Percentiles rank a stretch among this genome's conserved stretches.
Conservation (phyloP, 306 rosid genomes). For the Prunus armeniaca region DNA sequence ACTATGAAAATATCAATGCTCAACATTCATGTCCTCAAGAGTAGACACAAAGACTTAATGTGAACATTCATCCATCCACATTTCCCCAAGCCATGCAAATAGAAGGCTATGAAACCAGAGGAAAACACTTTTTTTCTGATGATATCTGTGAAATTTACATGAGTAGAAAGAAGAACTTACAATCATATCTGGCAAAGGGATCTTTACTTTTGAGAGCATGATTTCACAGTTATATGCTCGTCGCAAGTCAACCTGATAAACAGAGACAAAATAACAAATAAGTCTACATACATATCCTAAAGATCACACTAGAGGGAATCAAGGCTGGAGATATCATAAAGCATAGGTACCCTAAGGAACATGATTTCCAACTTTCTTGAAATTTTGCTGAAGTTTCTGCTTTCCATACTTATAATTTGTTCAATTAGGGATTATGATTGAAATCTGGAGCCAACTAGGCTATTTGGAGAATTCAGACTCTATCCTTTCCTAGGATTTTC, state of each 20-base stretch:
- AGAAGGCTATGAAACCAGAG: neutral
- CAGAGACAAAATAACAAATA: slow-evolving; percentile 6
- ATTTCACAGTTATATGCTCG: slow-evolving; percentile 65
- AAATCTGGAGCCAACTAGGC: neutral
- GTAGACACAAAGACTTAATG: neutral
- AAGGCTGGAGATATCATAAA: neutral
- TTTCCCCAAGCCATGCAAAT: slow-evolving; percentile 2
- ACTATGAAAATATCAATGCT: neutral
- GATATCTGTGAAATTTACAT: neutral
- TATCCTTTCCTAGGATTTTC: neutral
- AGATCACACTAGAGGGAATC: neutral
- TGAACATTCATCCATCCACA: neutral
- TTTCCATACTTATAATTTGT: neutral
- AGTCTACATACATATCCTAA: neutral
- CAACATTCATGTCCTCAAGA: neutral
- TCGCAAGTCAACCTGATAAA: slow-evolving; percentile 55
- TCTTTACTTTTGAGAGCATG: slow-evolving; percentile 60
- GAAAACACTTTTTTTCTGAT: neutral
- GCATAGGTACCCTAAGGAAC: neutral
- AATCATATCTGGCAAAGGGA: slow-evolving; percentile 57
- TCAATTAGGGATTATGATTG: neutral
- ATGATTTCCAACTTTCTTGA: neutral
- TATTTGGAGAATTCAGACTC: neutral
- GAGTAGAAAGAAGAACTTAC: slow-evolving; percentile 35
- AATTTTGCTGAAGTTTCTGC: neutral